Conservation (phyloP, 306 rosid genomes). For the Amphicarpaea edgeworthii region DNA sequence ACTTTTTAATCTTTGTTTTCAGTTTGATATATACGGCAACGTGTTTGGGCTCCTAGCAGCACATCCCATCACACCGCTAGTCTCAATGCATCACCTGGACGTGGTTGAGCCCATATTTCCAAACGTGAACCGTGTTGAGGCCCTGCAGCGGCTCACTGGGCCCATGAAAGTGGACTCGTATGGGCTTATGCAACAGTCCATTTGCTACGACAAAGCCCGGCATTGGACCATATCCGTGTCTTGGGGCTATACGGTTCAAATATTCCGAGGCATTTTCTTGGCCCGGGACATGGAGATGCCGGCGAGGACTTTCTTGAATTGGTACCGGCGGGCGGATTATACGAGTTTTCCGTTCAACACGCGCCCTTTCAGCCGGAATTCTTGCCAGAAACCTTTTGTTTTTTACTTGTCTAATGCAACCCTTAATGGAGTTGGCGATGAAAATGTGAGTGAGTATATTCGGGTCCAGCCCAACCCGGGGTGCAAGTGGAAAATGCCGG, state of each 20-base stretch:
- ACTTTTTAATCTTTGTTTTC: background rate
- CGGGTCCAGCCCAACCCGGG: conserved; percentile 25
- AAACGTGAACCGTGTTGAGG: conserved; percentile 42
- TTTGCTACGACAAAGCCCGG: conserved; percentile 63
- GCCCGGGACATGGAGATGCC: conserved; percentile 71
- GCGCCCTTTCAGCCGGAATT: conserved; percentile 45
- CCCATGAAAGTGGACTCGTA: conserved; percentile 63
- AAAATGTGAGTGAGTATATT: conserved; percentile 46
- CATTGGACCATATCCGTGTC: conserved; percentile 69
- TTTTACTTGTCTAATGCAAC: conserved; percentile 47
- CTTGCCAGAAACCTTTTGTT: conserved; percentile 62
- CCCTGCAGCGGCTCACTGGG: conserved; percentile 50
- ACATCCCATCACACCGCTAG: conserved; percentile 69
- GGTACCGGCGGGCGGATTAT: conserved; percentile 54
- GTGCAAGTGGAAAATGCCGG: conserved; percentile 62
- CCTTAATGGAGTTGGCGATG: background rate
- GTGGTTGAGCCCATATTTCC: conserved; percentile 72
- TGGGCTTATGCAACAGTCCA: conserved; percentile 68
- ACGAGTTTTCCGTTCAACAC: conserved; percentile 61
- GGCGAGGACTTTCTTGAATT: conserved; percentile 63
- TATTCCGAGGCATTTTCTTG: conserved; percentile 55
- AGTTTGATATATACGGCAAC: conserved; percentile 72
- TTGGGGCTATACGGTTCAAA: conserved; percentile 76
- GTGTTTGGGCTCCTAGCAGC: conserved; percentile 72
- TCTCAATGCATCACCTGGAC: conserved; percentile 77